Evolutionary conservation across 805 yeast species (phyloP), one percentile per base, ranked within the genome.

Genomic region (Suhomyces vadensis): DNA sequence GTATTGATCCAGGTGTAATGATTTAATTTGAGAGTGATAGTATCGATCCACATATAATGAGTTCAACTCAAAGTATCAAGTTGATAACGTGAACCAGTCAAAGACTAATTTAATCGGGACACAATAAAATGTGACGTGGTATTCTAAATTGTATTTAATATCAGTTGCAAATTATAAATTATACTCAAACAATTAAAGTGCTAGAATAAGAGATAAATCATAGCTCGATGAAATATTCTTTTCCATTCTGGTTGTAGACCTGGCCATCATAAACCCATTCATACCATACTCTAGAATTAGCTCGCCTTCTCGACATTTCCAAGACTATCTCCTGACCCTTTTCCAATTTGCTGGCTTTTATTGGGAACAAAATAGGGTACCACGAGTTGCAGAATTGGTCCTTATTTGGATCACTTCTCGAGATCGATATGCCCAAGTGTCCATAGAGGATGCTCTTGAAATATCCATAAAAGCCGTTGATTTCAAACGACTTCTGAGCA

Each of bases 381-480:
- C 75, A 70, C 7, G 74, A 69, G 4, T 42, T 42, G 44, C 74
- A 67, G 33, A 42, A 56, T 13, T 58, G 60, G 11, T 41, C 48
- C 1, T 16, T 13, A 19, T 37, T n/a, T 20, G 43, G 29, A 6
- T 36, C 48, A 2, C 53, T 16, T 4, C 27, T 52, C 2, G 41
- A 31, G 7, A 76, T 82, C 22, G 85, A 77, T 4, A 87, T 65
- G 6, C 58, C 57, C 19, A 82, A 68, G 37, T 80, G 83, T 1
- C 75, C 78, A 58, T 81, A 87, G n/a, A 90, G 69, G 2, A 64
- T 75, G 0, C 94, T 82, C n/a, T 73, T 74, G 56, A 91, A 91
- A 56, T 71, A 82, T 0, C 97, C 97, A 3, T 81, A 68, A 26
- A 90, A 60, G 0, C 92, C 96, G 59, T 88, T 91, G 2, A 87